Evolutionary conservation across 768 basidiomycete genomes (phyloP), one percentile per base, ranked within the genome.

Genomic region (Psilocybe cyanescens): DNA sequence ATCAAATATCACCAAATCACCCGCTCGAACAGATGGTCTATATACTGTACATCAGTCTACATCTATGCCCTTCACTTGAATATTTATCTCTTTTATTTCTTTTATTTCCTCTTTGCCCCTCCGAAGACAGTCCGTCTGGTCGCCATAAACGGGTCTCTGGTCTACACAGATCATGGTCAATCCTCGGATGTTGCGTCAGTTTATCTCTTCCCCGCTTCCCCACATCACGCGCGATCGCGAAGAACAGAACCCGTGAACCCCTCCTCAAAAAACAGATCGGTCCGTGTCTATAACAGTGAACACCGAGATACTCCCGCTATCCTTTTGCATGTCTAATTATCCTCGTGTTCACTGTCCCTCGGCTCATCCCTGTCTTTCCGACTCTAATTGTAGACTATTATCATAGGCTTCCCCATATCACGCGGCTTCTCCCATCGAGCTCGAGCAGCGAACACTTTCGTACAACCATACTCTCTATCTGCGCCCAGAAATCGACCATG

Each of bases 111-210:
- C 44, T 53, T 41, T 46, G 28, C 55, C 33, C 46, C 29, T 64
- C 70, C 70, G 68, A 71, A 37, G 64, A 65, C 57, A 29, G 57
- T 28, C 57, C 57, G 57, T 17, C 8, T 12, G 33, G 45, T 61
- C 52, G 7, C 67, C 65, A 60, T 65, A 46, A 63, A 54, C 61
- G 56, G 65, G 33, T n/a, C 28, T 19, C 49, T 45, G 28, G 59
- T 60, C 55, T 65, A 63, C 68, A 70, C 69, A 67, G 48, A 54
- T 46, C 33, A 61, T 66, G 70, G 71, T 17, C 70, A 64, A 71
- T 71, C 66, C 66, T 68, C 70, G 70, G 71, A 68, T 16, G 44
- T 58, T 64, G 35, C 59, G 57, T 62, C 48, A 57, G 48, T 60
- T 63, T 65, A 53, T 63, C 48, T 58, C 57, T 55, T 53, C 48